Percentiles rank a stretch among this genome's conserved stretches.
Evolutionary conservation across 1,284 basidiomycete species (phyloP).

Genomic region (Ceratobasidium sp.): DNA sequence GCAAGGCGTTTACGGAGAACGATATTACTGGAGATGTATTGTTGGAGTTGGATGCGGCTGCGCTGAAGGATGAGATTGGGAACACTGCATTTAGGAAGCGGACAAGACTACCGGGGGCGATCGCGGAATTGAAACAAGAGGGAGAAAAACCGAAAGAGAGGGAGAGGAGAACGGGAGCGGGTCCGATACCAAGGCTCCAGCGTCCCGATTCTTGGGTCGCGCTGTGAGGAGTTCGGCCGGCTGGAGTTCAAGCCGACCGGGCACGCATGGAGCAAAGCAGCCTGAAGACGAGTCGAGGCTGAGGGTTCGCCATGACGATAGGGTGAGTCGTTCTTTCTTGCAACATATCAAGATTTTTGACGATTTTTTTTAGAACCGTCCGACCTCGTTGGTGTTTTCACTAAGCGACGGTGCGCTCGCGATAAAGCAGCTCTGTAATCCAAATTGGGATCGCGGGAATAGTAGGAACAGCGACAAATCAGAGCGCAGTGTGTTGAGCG

Average conservation of each 20-base stretch:
- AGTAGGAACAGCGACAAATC: constrained; percentile 53
- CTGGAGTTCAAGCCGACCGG: constrained; percentile 40
- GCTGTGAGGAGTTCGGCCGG: constrained; percentile 23
- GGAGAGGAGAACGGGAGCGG: constrained; percentile 4
- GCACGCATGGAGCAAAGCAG: constrained; percentile 2
- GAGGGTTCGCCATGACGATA: constrained; percentile 3
- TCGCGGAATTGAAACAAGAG: constrained; percentile 81
- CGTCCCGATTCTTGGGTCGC: constrained; percentile 51
- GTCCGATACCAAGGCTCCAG: constrained; percentile 5
- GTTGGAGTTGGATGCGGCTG: constrained; percentile 90
- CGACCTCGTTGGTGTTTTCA: constrained; percentile 66
- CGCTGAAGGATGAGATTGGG: constrained; percentile 96
- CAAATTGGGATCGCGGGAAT: constrained; percentile 5
- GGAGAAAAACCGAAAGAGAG: constrained; percentile 3
- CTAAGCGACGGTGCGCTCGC: constrained; percentile 73
- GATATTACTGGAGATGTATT: constrained; percentile 98
- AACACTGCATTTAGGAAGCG: constrained; percentile 95
- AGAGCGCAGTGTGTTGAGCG: constrained; percentile 74
- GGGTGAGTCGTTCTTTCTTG: no score
- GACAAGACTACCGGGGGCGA: constrained; percentile 93
- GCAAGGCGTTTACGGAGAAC: constrained; percentile 75
- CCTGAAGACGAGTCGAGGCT: constrained; percentile 17
- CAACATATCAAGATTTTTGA: no score
- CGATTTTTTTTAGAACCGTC: constrained; percentile 57
- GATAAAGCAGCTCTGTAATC: constrained; percentile 52